Evolutionary conservation across 2,329 filamentous ascomycete species (phyloP).

Genomic region (Venturia asperata): DNA sequence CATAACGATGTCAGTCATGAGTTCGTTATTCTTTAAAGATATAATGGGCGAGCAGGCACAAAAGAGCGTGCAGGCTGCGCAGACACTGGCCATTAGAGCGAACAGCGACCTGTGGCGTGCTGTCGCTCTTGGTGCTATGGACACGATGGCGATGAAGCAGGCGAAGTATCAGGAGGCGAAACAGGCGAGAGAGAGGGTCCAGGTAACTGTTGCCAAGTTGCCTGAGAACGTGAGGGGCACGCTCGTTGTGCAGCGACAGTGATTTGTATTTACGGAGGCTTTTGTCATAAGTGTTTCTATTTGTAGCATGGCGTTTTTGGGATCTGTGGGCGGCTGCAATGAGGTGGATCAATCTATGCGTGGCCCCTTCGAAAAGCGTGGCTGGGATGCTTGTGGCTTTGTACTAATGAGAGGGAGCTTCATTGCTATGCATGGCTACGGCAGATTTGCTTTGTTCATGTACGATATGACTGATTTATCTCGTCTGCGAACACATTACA

Average conservation of each 20-base stretch:
- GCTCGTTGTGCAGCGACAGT: conserved; percentile 3
- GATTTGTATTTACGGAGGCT: neutral
- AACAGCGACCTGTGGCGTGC: conserved; percentile 38
- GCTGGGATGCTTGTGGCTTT: neutral
- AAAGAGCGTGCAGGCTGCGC: conserved; percentile 42
- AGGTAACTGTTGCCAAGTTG: conserved; percentile 24
- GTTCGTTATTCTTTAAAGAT: conserved; percentile 70
- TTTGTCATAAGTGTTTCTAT: neutral
- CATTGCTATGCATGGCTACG: neutral
- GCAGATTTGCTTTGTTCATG: neutral
- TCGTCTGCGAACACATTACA: too few species aligned
- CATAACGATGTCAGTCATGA: conserved; percentile 80
- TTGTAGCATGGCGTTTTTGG: conserved; percentile 5
- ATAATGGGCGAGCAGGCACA: conserved; percentile 60
- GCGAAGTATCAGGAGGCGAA: conserved; percentile 46
- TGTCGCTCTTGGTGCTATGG: conserved; percentile 71
- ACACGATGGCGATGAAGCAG: conserved; percentile 67
- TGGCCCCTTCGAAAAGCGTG: neutral
- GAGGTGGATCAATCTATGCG: neutral
- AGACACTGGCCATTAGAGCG: conserved; percentile 50
- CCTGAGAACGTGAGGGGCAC: conserved; percentile 21
- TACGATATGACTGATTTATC: neutral
- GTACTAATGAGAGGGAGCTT: neutral
- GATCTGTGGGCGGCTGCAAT: neutral
- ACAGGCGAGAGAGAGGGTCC: conserved; percentile 39